These are phyloP conservation scores for Sphagnum fallax DNA, from an alignment of 228 moss, liverwort and hornwort species.

Conservation along the genomic window DNA sequence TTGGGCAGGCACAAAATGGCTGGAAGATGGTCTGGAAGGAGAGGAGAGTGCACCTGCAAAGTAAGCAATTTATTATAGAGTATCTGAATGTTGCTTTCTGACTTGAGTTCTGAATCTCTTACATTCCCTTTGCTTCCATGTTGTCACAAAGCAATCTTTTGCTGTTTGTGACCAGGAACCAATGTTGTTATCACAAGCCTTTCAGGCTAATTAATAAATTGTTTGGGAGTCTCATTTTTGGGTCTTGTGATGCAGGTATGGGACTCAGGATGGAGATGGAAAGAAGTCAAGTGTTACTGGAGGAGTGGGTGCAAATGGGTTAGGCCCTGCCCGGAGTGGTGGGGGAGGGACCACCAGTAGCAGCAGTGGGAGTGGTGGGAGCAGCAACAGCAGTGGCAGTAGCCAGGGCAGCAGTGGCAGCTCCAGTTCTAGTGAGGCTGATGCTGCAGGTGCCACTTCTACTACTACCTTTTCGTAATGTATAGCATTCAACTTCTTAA, in stretches of 20 bases:
- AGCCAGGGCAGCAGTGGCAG: constrained; percentile 82
- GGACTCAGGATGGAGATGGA: constrained; percentile 29
- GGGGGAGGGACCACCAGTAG: constrained; percentile 67
- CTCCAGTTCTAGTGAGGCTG: constrained; percentile 81
- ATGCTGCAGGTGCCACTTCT: constrained; percentile 40
- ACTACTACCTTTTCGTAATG: background rate
- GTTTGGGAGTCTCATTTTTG: background rate
- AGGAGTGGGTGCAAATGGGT: constrained; percentile 48
- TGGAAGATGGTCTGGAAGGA: constrained; percentile 69
- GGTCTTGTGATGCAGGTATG: constrained; percentile 32
- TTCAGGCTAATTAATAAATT: background rate
- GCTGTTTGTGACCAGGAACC: too few relatives aligned
- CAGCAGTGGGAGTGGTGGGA: constrained; percentile 67
- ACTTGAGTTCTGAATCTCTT: constrained; percentile 8
- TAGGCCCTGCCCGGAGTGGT: constrained; percentile 41
- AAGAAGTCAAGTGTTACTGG: constrained; percentile 35
- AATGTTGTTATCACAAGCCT: too few relatives aligned
- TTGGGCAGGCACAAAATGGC: constrained; percentile 92
- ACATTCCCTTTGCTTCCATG: too few relatives aligned
- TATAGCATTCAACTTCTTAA: background rate
- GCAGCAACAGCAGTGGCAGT: constrained; percentile 71
- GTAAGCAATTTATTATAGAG: background rate
- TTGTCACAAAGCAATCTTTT: too few relatives aligned
- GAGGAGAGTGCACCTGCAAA: constrained; percentile 14
- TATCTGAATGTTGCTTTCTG: constrained; percentile 6